These are phyloP conservation scores for Colletotrichum destructivum DNA, from an alignment of 2,329 filamentous ascomycete genomes.

Conservation along the genomic window DNA sequence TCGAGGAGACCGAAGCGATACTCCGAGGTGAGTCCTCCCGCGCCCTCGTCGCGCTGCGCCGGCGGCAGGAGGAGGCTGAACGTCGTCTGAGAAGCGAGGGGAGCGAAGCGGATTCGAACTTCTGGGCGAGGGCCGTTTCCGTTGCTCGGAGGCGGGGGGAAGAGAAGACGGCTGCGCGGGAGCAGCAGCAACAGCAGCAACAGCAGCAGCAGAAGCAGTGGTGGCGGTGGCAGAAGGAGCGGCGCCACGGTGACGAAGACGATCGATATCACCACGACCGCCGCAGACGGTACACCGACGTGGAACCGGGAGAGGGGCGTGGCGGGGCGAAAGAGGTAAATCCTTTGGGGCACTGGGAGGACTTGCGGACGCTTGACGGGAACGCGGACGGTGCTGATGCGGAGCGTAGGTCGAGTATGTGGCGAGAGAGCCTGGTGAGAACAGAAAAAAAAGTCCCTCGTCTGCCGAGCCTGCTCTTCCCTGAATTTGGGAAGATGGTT, in stretches of 20 bases:
- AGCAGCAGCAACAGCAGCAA: neutral
- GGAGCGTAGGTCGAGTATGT: neutral
- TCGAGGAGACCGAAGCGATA: constrained; percentile 11
- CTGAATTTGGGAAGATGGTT: neutral
- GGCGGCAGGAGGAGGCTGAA: constrained; percentile 3
- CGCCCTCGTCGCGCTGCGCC: constrained; percentile 3
- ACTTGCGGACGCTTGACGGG: neutral
- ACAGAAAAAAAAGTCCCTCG: neutral
- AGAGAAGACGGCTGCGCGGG: neutral
- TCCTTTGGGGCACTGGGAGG: no score
- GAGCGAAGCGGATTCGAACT: neutral
- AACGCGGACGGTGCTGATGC: neutral
- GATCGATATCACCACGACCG: neutral
- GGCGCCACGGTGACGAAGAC: neutral
- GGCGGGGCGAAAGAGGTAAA: constrained; percentile 10
- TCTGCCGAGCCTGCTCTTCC: constrained; percentile 4
- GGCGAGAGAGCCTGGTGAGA: neutral
- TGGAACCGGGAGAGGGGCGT: neutral
- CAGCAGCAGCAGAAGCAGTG: neutral
- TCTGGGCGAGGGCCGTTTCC: neutral
- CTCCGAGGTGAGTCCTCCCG: constrained; percentile 13
- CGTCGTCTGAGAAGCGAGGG: neutral
- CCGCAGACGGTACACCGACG: neutral
- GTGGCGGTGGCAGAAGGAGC: neutral
- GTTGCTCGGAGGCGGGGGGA: neutral